Evolutionary conservation across 2,329 filamentous ascomycete genomes (phyloP), one percentile per base, ranked within the genome.

Genomic region (Calonectria montana): DNA sequence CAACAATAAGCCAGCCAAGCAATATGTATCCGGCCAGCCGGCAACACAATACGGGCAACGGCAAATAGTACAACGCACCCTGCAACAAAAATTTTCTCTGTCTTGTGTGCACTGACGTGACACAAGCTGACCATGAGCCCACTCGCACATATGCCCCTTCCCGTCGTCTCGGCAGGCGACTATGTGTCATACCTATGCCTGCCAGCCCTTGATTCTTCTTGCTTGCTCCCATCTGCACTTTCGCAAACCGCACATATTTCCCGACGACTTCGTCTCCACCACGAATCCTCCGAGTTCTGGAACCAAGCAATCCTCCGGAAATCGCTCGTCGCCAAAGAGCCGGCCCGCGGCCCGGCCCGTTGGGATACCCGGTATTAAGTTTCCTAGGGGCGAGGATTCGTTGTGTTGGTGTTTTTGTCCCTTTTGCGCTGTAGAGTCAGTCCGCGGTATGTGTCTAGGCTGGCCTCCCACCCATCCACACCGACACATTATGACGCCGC

Each of bases 261-360:
- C 62, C 62, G 55, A 47, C 9, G 39, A 57, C 37, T 18, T 57
- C 55, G 66, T 61, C 70, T 68, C 73, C 70, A 73, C 62, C 63
- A 71, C 13, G 71, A 73, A 72, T 72, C 70, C 69, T 73, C 69
- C 69, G 62, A 63, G 45, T 62, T 69, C 61, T 69, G 65, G 65
- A 73, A 69, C 41, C 65, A 70, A 62, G 39, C 35, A 68, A 59
- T 62, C 37, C 39, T 62, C 64, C 27, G 39, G 63, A 50, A 67
- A 55, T 67, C 25, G 47, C 43, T 55, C 39, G 59, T 64, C 71
- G 66, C 65, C 65, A 67, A 45, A 62, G 41, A 67, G 63, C 72
- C 71, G 76, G 73, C 74, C 72, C 69, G 76, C 77, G 77, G 77
- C 70, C 75, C 77, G 77, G 76, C 74, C 77, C 77, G 77, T 74